Base-by-base conservation (phyloP, 2,329 filamentous ascomycete species). In the Parasarocladium wereldwijsianum region DNA sequence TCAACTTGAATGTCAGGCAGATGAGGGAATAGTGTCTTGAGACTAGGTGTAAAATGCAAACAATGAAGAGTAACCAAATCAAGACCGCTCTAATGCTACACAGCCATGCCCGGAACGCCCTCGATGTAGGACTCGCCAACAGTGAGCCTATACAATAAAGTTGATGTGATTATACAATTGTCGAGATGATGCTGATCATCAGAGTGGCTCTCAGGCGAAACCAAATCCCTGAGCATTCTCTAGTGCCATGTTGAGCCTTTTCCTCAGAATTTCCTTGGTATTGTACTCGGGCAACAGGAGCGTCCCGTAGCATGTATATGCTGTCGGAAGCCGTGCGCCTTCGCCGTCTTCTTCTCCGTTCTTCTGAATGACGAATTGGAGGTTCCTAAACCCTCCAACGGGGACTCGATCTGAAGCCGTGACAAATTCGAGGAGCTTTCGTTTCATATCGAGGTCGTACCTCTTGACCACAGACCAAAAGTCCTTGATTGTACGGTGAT, bases 1-100 rank as follows among this genome's bases (percentile, higher is more conserved):
- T 96, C 43, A 96, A 96, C 49, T 48, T 96, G 27, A 96, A 96
- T 50, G 81, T 94, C 8, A 66, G 87, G 37, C 87, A 96, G 54
- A 92, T 94, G 78, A 70, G 60, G 45, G 67, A 72, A 18, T 65
- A 36, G 38, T 21, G 19, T 8, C 19, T 8, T 8, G 19, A 21
- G 19, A 21, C 19, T 8, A 21, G 19, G 19, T 8, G 19, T 21
- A n/a, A n/a, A n/a, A n/a, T n/a, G n/a, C n/a, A n/a, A n/a, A n/a
- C n/a, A n/a, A n/a, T n/a, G n/a, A n/a, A n/a, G n/a, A n/a, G n/a
- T n/a, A n/a, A n/a, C n/a, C n/a, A n/a, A n/a, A n/a, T n/a, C n/a
- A n/a, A n/a, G n/a, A n/a, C n/a, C n/a, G n/a, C n/a, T n/a, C n/a
- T n/a, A n/a, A n/a, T n/a, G n/a, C n/a, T n/a, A n/a, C n/a, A n/a